These are phyloP conservation scores for Emydomyces testavorans DNA, from an alignment of 2,329 filamentous ascomycete genomes.

Conservation along the genomic window DNA sequence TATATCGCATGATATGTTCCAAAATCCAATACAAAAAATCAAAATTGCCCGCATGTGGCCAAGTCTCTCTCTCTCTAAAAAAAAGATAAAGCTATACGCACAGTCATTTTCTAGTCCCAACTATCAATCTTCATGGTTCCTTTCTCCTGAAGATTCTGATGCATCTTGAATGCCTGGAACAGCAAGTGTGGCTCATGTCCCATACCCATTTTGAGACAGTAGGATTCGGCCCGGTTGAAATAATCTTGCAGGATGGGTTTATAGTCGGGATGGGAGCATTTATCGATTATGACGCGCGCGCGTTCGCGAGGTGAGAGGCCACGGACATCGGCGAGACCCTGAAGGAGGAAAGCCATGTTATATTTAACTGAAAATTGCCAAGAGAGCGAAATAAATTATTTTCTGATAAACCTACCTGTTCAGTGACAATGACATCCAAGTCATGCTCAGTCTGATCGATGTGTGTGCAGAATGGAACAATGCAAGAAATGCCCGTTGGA, in stretches of 20 bases:
- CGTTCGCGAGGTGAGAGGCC: conserved; percentile 69
- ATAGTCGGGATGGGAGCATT: conserved; percentile 79
- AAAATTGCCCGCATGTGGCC: no score
- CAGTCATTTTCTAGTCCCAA: conserved; percentile 39
- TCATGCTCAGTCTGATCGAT: conserved; percentile 90
- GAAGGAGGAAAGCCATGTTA: neutral
- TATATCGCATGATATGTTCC: no score
- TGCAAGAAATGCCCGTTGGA: conserved; percentile 69
- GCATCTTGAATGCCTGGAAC: conserved; percentile 81
- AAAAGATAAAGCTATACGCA: neutral
- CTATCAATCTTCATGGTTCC: conserved; percentile 77
- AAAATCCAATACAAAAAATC: no score
- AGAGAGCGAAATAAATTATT: no score
- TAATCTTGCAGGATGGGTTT: conserved; percentile 70
- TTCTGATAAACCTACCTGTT: conserved; percentile 35
- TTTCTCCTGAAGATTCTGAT: conserved; percentile 67
- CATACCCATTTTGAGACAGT: conserved; percentile 76
- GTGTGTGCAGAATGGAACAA: conserved; percentile 90
- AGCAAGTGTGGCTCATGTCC: conserved; percentile 82
- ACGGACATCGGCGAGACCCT: conserved; percentile 72
- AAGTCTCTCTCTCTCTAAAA: no score
- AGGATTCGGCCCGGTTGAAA: conserved; percentile 73
- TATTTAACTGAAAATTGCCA: no score
- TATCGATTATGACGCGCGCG: conserved; percentile 72
- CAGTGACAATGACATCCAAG: conserved; percentile 73